Percentiles rank a stretch among this genome's conserved stretches.
phyloP scores from a whole-genome alignment of 2,329 filamentous ascomycete species.

The Cercospora janseana region DNA sequence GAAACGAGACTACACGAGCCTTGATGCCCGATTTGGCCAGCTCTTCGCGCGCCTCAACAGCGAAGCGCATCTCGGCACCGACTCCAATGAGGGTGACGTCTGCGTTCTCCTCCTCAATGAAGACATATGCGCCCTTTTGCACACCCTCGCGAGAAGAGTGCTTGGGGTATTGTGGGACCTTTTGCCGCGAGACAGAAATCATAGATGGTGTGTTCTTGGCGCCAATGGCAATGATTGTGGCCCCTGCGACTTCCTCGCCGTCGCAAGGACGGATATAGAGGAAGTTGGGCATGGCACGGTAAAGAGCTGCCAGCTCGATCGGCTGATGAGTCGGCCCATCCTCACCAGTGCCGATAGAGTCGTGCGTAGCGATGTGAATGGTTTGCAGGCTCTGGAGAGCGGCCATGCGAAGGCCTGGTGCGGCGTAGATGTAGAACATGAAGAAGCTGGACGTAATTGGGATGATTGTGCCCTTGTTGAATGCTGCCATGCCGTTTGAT shows the following conservation, averaged over 20 bases:
- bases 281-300: conserved; percentile 42
- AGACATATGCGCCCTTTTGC: conserved; percentile 44
- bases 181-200: conserved; percentile 47
- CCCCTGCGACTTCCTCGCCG: conserved; percentile 42
- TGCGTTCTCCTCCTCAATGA: conserved; percentile 40
- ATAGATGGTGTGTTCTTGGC: conserved; percentile 44
- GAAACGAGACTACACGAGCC: conserved; percentile 52
- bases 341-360: conserved; percentile 40
- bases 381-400: conserved; percentile 39
- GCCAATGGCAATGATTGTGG: conserved; percentile 43
- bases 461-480: conserved; percentile 39
- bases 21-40: conserved; percentile 40
- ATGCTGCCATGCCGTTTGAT: conserved; percentile 43
- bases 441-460: conserved; percentile 42
- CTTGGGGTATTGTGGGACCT: conserved; percentile 41
- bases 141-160: conserved; percentile 42
- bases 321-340: conserved; percentile 43
- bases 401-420: conserved; percentile 41
- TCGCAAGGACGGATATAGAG: conserved; percentile 41
- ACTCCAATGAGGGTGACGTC: conserved; percentile 51
- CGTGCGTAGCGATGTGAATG: conserved; percentile 43
- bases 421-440: conserved; percentile 45
- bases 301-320: conserved; percentile 39
- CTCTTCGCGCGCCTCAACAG: conserved; percentile 44
- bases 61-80: conserved; percentile 52